A percentile compares a stretch with the other conserved stretches of the same genome.
These are phyloP conservation scores for Cladophialophora immunda DNA, from an alignment of 2,329 filamentous ascomycete genomes.

Conservation along the genomic window DNA sequence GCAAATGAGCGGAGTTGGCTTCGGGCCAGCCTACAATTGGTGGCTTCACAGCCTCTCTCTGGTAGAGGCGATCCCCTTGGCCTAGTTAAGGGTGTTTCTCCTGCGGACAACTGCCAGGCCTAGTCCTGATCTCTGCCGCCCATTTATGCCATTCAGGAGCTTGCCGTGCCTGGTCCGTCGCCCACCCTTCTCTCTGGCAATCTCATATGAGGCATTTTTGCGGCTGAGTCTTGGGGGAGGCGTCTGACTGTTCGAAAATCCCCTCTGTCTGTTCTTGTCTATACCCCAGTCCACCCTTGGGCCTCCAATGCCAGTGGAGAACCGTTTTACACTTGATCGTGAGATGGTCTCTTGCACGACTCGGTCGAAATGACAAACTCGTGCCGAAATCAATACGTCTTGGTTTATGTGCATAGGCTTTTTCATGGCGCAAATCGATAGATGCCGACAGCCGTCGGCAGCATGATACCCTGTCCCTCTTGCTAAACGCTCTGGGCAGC, in stretches of 20 bases:
- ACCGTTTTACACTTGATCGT: neutral
- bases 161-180: neutral
- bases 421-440: neutral
- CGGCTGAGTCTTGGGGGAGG: neutral
- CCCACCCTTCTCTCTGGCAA: neutral
- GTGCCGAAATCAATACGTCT: neutral
- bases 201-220: slow-evolving; percentile 7
- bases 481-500: neutral
- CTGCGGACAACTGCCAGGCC: neutral
- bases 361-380: neutral
- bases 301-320: slow-evolving; percentile 1
- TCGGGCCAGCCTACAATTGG: neutral
- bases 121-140: neutral
- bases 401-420: neutral
- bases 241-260: neutral
- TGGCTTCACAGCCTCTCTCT: neutral
- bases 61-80: neutral
- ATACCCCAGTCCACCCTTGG: neutral
- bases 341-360: neutral
- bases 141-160: neutral
- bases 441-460: neutral
- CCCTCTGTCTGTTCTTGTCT: neutral
- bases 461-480: neutral
- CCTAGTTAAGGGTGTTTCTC: neutral
- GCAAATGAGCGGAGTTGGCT: slow-evolving; percentile 4